Conservation (phyloP, 2,329 filamentous ascomycete species). For the Madurella fahalii region DNA sequence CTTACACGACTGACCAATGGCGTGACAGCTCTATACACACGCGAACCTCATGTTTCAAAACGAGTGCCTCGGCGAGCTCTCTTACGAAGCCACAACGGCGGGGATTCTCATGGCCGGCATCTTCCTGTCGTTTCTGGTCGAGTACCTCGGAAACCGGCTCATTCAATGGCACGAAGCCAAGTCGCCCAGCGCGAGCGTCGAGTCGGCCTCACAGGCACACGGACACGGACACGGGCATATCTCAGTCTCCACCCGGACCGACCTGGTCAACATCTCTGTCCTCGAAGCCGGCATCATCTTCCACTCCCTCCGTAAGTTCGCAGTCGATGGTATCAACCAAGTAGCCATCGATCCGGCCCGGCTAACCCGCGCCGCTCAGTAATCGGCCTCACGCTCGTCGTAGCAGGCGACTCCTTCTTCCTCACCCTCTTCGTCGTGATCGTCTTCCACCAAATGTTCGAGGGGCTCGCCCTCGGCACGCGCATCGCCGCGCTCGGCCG, state of each 20-base stretch:
- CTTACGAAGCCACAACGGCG: conserved; percentile 65
- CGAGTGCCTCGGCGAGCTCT: conserved; percentile 60
- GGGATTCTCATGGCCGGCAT: conserved; percentile 71
- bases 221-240: neutral
- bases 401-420: conserved; percentile 54
- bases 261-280: conserved; percentile 60
- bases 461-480: conserved; percentile 69
- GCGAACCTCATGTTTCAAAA: conserved; percentile 69
- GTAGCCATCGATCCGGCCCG: neutral
- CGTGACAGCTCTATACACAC: conserved; percentile 62
- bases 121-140: conserved; percentile 67
- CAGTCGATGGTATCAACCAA: too few relatives aligned
- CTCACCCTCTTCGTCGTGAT: conserved; percentile 62
- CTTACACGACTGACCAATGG: neutral
- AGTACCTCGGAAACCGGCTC: conserved; percentile 61
- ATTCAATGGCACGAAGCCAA: conserved; percentile 36
- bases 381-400: conserved; percentile 63
- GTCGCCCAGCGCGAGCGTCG: conserved; percentile 27
- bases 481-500: conserved; percentile 59
- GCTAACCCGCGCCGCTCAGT: conserved; percentile 36
- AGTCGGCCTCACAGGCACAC: conserved; percentile 21
- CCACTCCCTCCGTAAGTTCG: conserved; percentile 60
- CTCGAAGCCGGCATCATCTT: conserved; percentile 73
- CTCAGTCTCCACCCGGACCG: conserved; percentile 28
- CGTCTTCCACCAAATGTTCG: conserved; percentile 74